phyloP scores from a whole-genome alignment of 2,329 filamentous ascomycete genomes.

The Penicillium sp. region DNA sequence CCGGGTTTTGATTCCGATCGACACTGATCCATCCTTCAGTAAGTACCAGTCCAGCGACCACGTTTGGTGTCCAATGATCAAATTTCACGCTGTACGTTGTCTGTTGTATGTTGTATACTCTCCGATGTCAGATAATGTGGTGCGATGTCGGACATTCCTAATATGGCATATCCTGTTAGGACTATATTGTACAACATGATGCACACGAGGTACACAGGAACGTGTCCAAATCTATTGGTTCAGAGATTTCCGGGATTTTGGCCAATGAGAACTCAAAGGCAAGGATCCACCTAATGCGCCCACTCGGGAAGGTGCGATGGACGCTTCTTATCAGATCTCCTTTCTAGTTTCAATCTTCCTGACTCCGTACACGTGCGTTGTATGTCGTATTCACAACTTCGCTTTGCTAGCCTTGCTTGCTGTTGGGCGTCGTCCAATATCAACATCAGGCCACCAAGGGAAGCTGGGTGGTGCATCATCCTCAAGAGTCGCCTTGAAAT shows the following conservation, averaged over 20 bases:
- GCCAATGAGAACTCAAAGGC: neutral
- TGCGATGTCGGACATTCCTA: no score
- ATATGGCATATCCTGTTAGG: no score
- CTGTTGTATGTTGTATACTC: no score
- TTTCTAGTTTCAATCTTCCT: neutral
- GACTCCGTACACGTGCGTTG: no score
- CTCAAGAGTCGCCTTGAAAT: conserved; percentile 1
- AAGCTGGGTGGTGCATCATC: conserved; percentile 5
- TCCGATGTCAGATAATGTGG: no score
- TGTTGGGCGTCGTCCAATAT: conserved; percentile 1
- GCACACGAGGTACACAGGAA: no score
- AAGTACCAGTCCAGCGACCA: neutral
- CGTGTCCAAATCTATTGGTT: no score
- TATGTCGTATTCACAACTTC: neutral
- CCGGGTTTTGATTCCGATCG: neutral
- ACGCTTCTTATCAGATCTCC: neutral
- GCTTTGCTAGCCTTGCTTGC: neutral
- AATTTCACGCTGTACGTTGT: no score
- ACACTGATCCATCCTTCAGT: neutral
- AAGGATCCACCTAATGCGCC: neutral
- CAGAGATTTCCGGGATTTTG: neutral
- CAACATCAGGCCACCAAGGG: conserved; percentile 10
- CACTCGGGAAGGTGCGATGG: neutral
- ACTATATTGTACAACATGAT: no score
- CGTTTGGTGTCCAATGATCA: neutral